Base-by-base conservation (phyloP, 768 basidiomycete genomes). In the Hortiboletus flavorubellus region DNA sequence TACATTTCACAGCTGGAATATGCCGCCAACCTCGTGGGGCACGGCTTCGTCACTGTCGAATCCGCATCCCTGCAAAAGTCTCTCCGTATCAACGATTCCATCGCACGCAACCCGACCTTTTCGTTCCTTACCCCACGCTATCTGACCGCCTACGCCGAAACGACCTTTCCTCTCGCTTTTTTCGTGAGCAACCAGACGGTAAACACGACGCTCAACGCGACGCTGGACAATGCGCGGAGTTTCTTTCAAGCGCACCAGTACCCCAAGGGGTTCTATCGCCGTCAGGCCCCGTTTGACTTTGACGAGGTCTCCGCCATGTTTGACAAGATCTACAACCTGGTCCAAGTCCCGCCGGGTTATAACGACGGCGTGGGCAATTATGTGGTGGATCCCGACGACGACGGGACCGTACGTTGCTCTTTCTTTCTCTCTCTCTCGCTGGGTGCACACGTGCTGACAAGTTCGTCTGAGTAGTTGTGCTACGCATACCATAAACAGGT, bases 121-220 rank as follows among this genome's bases (percentile, higher is more conserved):
- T 54, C 34, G 46, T 65, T 68, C n/a, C 56, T 58, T 4, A 60
- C 60, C 12, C 62, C 65, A 0, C 58, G 65, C 9, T 67, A 12
- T 44, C 44, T 63, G 1, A 60, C 65, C 3, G 66, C 58, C 11
- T 65, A 65, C 9, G 58, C 58, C 7, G 65, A 66, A 49, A 54
- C 58, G 2, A 65, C 58, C 0, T 68, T 65, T n/a, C 66, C 66
- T 2, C 53, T 68, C 11, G 63, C 60, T 9, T 68, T 67, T 39
- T 66, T 68, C 41, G 60, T 58, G 31, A 66, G 54, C 51, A 60
- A 65, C 42, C 65, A 64, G 33, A 66, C 62, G 8, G 48, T 5
- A 33, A 46, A 60, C 42, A 56, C 63, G 44, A 66, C 66, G 11
- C 18, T 55, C 3, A 58, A 58, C 16, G 44, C 10, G 14, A 56